Conservation (phyloP, 371 early-diverging fungal species). For the Gilbertella persicaria region DNA sequence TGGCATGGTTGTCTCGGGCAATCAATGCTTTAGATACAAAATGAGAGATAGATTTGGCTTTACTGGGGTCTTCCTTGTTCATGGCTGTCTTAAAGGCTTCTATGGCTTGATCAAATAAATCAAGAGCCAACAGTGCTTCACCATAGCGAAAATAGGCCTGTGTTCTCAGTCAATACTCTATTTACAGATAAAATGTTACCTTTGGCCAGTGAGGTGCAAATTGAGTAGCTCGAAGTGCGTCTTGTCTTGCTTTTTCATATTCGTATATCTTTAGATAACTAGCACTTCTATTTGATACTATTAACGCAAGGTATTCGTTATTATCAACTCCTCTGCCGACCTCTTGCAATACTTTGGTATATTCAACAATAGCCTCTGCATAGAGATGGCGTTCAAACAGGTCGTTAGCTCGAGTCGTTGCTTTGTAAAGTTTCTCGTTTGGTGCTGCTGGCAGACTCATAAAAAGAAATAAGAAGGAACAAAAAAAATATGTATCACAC, state of each 20-base stretch:
- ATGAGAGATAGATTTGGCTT: constrained; percentile 50
- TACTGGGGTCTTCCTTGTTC: constrained; percentile 55
- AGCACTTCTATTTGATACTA: constrained; percentile 75
- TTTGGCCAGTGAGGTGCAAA: constrained; percentile 76
- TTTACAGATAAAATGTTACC: constrained; percentile 32
- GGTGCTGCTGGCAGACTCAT: constrained; percentile 24
- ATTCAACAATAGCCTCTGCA: constrained; percentile 59
- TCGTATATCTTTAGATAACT: constrained; percentile 50
- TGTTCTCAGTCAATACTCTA: constrained; percentile 1
- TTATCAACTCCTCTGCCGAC: constrained; percentile 33
- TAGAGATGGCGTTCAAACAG: constrained; percentile 58
- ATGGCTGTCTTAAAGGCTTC: constrained; percentile 57
- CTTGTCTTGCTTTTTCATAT: constrained; percentile 58
- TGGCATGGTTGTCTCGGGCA: constrained; percentile 57
- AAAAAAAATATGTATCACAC: background rate
- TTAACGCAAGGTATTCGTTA: constrained; percentile 43
- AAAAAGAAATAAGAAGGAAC: background rate
- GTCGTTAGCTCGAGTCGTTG: constrained; percentile 56
- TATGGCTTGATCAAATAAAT: constrained; percentile 61
- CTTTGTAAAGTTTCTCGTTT: constrained; percentile 42
- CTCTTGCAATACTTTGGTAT: constrained; percentile 60
- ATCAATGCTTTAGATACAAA: constrained; percentile 56
- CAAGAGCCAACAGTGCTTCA: constrained; percentile 64
- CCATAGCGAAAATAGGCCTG: constrained; percentile 76
- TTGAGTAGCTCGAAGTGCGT: constrained; percentile 61